Evolutionary conservation across 352 stramenopile genomes (phyloP), one percentile per base, ranked within the genome.

Genomic region (Blastocystis sp.): DNA sequence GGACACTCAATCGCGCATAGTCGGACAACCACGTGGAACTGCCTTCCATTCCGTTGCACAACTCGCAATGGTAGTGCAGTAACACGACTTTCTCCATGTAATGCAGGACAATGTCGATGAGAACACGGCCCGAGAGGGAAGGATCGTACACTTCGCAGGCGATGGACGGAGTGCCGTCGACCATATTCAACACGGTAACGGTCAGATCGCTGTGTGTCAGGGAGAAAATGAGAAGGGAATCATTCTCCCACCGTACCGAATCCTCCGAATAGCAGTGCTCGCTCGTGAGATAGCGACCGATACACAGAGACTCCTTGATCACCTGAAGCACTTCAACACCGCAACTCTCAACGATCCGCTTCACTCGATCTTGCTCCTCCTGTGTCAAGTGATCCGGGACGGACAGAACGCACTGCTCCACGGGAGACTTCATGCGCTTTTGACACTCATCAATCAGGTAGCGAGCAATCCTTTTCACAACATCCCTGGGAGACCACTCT

Each of bases 311-410:
- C 48, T 65, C 48, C 3, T 42, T 45, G 28, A 64, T 66, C 17
- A 64, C 10, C 21, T 40, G 24, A 21, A 34, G 48, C 10, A 81
- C 71, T 38, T 65, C 21, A 14, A 81, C 14, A 43, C 71, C 71
- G 7, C 19, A n/a, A 66, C 43, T 64, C 57, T 81, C 71, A 21
- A 65, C n/a, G 4, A 48, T 40, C 10, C 11, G 4, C 43, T 81
- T 81, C 19, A 42, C 34, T 48, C 17, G 10, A 28, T 24, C 34
- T 11, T 38, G 28, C 17, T 81, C 43, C 17, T 42, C 48, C 71
- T 81, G n/a, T 4, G 42, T 63, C 21, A 52, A 81, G 40, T 59
- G 21, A 42, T 81, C 71, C 21, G 71, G 71, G 24, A 81, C 43
- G 17, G 48, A 21, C 3, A 81, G 21, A 3, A 59, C 71, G 66